Conservation (phyloP, 352 stramenopile species). For the Phytophthora cryptogea region DNA sequence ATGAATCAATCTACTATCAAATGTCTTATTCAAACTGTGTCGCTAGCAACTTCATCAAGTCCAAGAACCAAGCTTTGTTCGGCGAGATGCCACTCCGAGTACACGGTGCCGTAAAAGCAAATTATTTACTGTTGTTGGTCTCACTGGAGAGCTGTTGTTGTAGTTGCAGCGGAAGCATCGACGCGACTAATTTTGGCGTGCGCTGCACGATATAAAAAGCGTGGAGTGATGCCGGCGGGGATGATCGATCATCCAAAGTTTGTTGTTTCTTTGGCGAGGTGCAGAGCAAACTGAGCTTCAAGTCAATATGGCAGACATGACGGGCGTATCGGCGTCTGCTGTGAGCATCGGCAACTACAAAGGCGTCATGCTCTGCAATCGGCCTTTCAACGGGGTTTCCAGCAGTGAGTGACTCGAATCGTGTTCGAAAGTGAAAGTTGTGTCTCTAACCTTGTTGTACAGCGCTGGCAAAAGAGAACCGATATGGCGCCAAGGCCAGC, state of each 20-base stretch:
- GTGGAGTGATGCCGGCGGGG: not conserved
- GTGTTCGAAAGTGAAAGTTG: not conserved
- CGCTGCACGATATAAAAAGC: constrained; percentile 30
- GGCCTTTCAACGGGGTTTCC: constrained; percentile 90
- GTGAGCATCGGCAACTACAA: constrained; percentile 95
- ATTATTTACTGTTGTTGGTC: not conserved
- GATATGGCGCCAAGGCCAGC: constrained; percentile 31
- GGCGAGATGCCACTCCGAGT: no score
- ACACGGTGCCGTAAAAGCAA: not conserved
- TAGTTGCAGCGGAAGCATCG: not conserved
- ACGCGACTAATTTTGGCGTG: constrained; percentile 3
- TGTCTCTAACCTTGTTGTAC: constrained; percentile 9
- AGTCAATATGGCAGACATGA: constrained; percentile 35
- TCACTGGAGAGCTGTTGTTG: not conserved
- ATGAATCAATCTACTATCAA: constrained; percentile 40
- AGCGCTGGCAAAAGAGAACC: constrained; percentile 65
- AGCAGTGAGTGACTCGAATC: constrained; percentile 49
- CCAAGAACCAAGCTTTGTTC: no score
- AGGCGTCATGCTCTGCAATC: constrained; percentile 95
- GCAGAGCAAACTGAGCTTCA: constrained; percentile 2
- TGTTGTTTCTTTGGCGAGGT: not conserved
- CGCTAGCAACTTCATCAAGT: constrained; percentile 14
- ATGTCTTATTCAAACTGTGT: constrained; percentile 30
- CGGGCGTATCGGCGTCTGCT: constrained; percentile 40
- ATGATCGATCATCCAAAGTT: not conserved